Base-by-base conservation (phyloP, 768 basidiomycete species). In the Mycena galericulata region DNA sequence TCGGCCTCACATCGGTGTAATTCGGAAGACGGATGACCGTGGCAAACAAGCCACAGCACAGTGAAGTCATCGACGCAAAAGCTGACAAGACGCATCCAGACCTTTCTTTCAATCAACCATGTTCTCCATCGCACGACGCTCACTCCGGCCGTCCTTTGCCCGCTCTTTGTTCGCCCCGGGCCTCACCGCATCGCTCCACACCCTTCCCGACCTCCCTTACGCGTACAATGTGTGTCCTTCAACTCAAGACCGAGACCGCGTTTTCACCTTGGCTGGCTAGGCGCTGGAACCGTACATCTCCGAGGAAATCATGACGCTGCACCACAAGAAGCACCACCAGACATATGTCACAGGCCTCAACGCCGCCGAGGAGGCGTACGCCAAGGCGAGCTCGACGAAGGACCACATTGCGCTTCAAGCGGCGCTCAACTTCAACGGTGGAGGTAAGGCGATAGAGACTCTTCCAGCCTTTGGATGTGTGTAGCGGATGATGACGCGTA, bases 271-370 rank as follows among this genome's bases (percentile, higher is more conserved):
- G n/a, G n/a, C n/a, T n/a, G n/a, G n/a, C n/a, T n/a, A n/a, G n/a
- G n/a, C 89, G 57, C 94, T 98, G 76, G 94, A 97, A 85, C 96
- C 96, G n/a, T 91, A 89, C 83, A 97, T 98, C 84, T 93, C 89
- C 36, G 77, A 85, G 77, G 88, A 97, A 83, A 98, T 98, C 82
- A 98, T 97, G 96, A 87, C 84, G 64, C 92, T 97, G 55, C 96
- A 98, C 82, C 96, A 98, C 85, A 89, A 85, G 70, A 97, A 96
- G 86, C 96, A 98, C 78, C 96, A 98, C 77, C 95, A 96, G 85
- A 92, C 95, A 60, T 98, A 98, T 75, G 94, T 97, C 61, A 97
- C 89, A 74, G 92, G 91, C 2, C 88, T 98, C 79, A 98, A 97
- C 82, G 90, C 93, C 36, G 96, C 96, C 20, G 96, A 97, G 82